A percentile compares a stretch with the other conserved stretches of the same genome.
Conservation (phyloP, 2,329 filamentous ascomycete genomes). For the Cytospora leucostoma region DNA sequence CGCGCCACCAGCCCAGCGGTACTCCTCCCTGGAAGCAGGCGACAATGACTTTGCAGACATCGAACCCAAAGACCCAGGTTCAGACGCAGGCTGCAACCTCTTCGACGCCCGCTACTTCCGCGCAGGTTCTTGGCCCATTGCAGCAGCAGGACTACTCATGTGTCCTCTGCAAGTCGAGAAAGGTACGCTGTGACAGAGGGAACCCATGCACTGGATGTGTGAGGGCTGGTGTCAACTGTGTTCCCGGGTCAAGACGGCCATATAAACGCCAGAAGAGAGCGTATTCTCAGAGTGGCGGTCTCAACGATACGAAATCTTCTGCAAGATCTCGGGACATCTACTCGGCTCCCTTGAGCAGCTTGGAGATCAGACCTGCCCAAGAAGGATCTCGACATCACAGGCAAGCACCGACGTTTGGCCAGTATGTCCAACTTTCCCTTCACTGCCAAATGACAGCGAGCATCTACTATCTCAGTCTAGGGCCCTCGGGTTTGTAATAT, state of each 20-base stretch:
- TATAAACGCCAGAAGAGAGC: slow-evolving; percentile 49
- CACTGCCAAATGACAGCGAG: not conserved
- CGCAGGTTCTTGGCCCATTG: slow-evolving; percentile 7
- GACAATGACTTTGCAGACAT: not conserved
- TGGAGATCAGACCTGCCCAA: slow-evolving; percentile 15
- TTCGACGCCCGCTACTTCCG: not conserved
- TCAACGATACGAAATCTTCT: not conserved
- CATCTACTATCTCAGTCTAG: slow-evolving; percentile 41
- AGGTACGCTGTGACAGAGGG: slow-evolving; percentile 50
- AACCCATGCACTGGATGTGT: slow-evolving; percentile 48
- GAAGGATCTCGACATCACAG: slow-evolving; percentile 16
- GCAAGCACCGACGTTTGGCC: slow-evolving; percentile 27
- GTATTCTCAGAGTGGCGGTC: slow-evolving; percentile 30
- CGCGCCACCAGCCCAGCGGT: not conserved
- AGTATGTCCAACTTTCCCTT: slow-evolving; percentile 17
- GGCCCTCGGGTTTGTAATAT: slow-evolving; percentile 44
- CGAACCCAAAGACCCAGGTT: slow-evolving; percentile 1
- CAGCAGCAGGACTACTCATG: slow-evolving; percentile 44
- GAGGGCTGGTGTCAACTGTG: slow-evolving; percentile 40
- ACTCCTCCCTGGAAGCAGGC: not conserved
- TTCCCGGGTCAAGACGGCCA: slow-evolving; percentile 39
- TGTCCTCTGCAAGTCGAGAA: slow-evolving; percentile 53
- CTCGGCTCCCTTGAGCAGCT: slow-evolving; percentile 8
- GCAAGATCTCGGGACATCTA: slow-evolving; percentile 7
- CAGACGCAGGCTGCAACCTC: not conserved